Conservation (phyloP, 2,329 filamentous ascomycete species). For the Endoconidiophora laricicola region DNA sequence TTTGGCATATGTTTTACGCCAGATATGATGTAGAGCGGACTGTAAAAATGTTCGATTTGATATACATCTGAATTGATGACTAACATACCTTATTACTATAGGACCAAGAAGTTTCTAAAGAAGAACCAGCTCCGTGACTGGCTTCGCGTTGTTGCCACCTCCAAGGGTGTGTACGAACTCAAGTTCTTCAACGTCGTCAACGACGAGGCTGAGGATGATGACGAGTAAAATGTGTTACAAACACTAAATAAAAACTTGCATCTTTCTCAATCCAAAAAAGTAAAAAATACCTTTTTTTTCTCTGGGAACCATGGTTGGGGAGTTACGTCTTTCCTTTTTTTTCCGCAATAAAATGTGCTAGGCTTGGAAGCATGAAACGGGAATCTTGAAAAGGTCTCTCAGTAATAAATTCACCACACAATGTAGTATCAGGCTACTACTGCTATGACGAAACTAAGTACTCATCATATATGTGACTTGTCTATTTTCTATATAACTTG, state of each 20-base stretch:
- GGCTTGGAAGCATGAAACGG: too few relatives aligned
- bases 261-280: slow-evolving; percentile 12
- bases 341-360: background rate
- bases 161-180: slow-evolving; percentile 97
- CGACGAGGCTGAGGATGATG: slow-evolving; percentile 93
- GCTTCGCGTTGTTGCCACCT: slow-evolving; percentile 96
- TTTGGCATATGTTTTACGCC: background rate
- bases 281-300: slow-evolving; percentile 11
- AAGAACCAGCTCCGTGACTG: slow-evolving; percentile 99
- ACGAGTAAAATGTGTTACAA: slow-evolving; percentile 55
- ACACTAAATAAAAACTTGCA: slow-evolving; percentile 5
- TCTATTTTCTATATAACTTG: too few relatives aligned
- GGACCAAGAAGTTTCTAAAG: slow-evolving; percentile 99
- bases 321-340: background rate
- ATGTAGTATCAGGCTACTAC: too few relatives aligned
- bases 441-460: too few relatives aligned
- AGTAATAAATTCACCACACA: background rate
- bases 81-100: slow-evolving; percentile 22
- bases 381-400: background rate
- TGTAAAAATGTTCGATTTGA: background rate
- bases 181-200: slow-evolving; percentile 99
- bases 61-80: background rate
- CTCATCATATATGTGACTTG: too few relatives aligned
- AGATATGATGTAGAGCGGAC: slow-evolving; percentile 16
- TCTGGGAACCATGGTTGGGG: background rate